Percentiles rank a stretch among this genome's conserved stretches.
Conservation (phyloP, 208 protist species). For the Acanthamoeba rhysodes region DNA sequence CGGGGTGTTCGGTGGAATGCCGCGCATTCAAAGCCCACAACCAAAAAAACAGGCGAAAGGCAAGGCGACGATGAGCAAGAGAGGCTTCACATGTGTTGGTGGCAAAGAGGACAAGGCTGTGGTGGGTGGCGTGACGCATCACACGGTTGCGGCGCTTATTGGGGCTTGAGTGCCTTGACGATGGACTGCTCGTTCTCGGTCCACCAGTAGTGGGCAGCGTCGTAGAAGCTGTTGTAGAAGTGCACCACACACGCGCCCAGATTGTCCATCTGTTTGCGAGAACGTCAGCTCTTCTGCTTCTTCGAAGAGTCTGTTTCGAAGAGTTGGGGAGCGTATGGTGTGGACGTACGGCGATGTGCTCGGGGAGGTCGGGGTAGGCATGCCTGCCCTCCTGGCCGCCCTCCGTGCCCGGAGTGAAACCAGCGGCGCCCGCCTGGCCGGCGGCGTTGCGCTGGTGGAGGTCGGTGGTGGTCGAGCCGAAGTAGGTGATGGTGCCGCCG, state of each 20-base stretch:
- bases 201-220: conserved; percentile 25
- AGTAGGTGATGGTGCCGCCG: background rate
- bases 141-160: no score
- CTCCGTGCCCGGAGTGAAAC: background rate
- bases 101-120: no score
- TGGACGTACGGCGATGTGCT: background rate
- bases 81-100: no score
- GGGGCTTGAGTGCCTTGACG: background rate
- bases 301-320: no score
- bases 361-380: background rate
- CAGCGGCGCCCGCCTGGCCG: background rate
- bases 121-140: no score
- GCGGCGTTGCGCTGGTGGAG: background rate
- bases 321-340: no score
- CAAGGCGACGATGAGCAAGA: no score
- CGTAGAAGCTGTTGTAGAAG: conserved; percentile 59
- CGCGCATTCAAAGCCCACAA: no score
- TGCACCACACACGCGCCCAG: conserved; percentile 44
- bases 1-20: no score
- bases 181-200: background rate
- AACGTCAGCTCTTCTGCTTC: background rate
- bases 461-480: background rate
- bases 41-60: no score
- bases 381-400: background rate
- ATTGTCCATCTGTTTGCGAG: background rate